phyloP scores from a whole-genome alignment of 441 rosid species.

The Syzygium malaccense region DNA sequence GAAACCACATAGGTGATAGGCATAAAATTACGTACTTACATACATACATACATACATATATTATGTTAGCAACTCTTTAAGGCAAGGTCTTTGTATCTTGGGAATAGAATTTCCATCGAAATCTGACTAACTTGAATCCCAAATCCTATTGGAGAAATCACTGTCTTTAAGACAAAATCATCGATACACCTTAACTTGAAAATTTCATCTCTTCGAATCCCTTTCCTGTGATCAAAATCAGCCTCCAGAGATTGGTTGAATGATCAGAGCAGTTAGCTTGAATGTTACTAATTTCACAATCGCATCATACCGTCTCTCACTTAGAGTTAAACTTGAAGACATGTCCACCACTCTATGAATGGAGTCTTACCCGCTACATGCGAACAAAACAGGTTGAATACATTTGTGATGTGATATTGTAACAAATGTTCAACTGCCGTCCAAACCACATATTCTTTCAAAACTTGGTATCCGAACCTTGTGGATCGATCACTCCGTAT shows the following conservation, averaged over 20 bases:
- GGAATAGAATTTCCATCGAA: not conserved
- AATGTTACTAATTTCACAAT: not conserved
- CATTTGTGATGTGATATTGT: not conserved
- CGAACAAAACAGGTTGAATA: not conserved
- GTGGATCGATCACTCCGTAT: not conserved
- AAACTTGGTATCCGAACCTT: not conserved
- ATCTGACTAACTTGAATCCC: not conserved
- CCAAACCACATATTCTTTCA: not conserved
- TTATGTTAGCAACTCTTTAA: not conserved
- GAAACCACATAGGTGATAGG: not conserved
- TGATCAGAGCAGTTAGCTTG: not conserved
- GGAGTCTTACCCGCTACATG: not conserved
- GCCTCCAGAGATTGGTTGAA: not conserved
- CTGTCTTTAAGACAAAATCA: not conserved
- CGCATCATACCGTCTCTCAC: not conserved
- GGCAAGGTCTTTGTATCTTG: not conserved
- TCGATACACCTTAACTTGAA: not conserved
- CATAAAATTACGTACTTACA: not conserved
- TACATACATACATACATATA: not conserved
- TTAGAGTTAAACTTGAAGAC: not conserved
- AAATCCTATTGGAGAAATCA: not conserved
- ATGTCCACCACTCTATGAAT: not conserved
- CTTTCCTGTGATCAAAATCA: not conserved
- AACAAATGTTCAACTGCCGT: not conserved
- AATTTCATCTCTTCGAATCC: not conserved